These are phyloP conservation scores for Taphrina wiesneri DNA, from an alignment of 1,139 yeast genomes.

Conservation along the genomic window DNA sequence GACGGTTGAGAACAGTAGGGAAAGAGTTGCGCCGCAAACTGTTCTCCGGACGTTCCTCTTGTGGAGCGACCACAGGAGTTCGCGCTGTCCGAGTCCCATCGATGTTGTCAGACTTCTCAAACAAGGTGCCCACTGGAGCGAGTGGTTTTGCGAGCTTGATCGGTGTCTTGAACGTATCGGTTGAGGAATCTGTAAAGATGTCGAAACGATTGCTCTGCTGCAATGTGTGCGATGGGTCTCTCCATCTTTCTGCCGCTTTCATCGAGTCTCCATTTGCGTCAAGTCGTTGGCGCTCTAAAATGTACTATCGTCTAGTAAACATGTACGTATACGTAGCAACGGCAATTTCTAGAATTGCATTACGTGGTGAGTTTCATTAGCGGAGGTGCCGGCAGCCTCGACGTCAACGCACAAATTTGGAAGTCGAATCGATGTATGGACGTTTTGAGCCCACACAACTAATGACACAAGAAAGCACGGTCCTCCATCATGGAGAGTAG, in stretches of 20 bases:
- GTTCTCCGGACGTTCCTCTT: neutral
- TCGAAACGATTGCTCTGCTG: slow-evolving; percentile 10
- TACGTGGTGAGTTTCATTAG: neutral
- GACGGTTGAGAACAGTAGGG: neutral
- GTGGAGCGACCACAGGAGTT: neutral
- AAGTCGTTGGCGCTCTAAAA: neutral
- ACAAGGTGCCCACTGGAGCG: neutral
- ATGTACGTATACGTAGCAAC: neutral
- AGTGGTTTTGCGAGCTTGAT: neutral
- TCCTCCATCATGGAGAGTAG: too few relatives aligned
- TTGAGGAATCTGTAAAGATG: neutral
- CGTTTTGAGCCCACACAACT: too few relatives aligned
- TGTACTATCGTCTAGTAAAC: too few relatives aligned
- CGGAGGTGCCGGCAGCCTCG: neutral
- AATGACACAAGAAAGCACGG: too few relatives aligned
- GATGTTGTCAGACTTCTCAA: neutral
- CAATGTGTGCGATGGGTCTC: neutral
- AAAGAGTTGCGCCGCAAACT: neutral
- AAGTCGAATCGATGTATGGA: too few relatives aligned
- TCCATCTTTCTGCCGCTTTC: slow-evolving; percentile 11
- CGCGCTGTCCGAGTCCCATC: neutral
- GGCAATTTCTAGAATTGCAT: neutral
- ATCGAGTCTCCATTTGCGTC: neutral
- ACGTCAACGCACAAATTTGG: neutral
- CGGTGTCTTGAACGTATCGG: neutral